Evolutionary conservation across 441 rosid species (phyloP), one percentile per base, ranked within the genome.

Genomic region (Capsella rubella): DNA sequence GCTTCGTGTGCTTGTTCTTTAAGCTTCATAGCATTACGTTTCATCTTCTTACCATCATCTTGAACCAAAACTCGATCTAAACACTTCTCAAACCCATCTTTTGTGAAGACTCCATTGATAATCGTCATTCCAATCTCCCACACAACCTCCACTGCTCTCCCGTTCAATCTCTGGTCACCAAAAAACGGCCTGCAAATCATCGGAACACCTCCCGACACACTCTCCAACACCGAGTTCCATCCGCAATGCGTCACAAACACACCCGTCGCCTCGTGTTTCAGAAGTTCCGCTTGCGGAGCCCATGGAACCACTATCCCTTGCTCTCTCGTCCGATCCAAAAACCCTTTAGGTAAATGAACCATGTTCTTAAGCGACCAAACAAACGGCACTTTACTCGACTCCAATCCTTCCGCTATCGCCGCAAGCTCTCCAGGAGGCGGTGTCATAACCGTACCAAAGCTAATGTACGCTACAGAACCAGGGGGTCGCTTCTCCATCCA

Each of bases 111-210:
- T 34, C 84, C 84, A 53, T 80, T 73, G 11, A 64, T 82, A 8
- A 87, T 78, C 21, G 37, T 79, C 69, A 83, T 64, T 4, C 92
- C 97, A 65, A 80, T 71, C 49, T 78, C 77, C 94, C 91, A 85
- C 10, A 77, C 21, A 47, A 65, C 91, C 78, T 79, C 90, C 9
- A 85, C 84, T 0, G 80, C 49, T 51, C 91, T 70, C 29, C 81
- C 84, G 13, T 83, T 86, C 49, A 85, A 63, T 76, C 73, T 29
- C 29, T 85, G 85, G 56, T 91, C 97, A 2, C 87, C 93, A 2
- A 89, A 87, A 74, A 85, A 46, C 0, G 97, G 91, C 70, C 91
- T 77, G 51, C 93, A 82, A 14, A 87, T 89, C 93, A 91, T 84
- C 1, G 90, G 87, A 14, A 91, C 88, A 11, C 86, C 91, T 43